phyloP scores from a whole-genome alignment of 306 rosid species.

The Cajanus cajan region DNA sequence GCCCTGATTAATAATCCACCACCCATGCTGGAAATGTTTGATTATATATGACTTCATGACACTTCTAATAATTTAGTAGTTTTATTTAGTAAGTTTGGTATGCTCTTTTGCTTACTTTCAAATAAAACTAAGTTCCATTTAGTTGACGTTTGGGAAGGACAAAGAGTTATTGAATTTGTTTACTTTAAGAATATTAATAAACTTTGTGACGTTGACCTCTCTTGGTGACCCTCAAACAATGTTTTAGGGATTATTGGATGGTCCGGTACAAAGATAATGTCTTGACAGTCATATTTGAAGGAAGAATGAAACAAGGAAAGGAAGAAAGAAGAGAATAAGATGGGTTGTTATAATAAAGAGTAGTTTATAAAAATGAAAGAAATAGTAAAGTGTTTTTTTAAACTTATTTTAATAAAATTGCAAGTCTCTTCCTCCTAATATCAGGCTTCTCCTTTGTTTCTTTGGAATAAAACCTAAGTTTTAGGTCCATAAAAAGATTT shows the following conservation, averaged over 20 bases:
- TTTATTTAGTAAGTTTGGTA: conserved; percentile 18
- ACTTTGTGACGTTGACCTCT: conserved; percentile 32
- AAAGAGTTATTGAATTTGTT: conserved; percentile 6
- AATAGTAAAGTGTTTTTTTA: no score
- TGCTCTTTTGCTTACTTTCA: neutral
- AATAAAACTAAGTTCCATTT: neutral
- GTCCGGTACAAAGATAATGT: conserved; percentile 23
- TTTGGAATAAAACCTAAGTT: no score
- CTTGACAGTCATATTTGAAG: neutral
- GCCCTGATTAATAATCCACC: conserved; percentile 46
- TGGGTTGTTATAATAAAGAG: neutral
- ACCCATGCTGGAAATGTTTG: conserved; percentile 31
- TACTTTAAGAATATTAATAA: conserved; percentile 23
- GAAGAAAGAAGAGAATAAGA: neutral
- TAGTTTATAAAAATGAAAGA: neutral
- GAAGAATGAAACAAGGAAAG: neutral
- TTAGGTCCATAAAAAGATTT: no score
- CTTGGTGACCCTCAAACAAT: conserved; percentile 30
- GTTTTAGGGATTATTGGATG: conserved; percentile 22
- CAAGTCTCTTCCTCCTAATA: no score
- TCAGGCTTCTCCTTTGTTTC: no score
- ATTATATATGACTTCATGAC: conserved; percentile 42
- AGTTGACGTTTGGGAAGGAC: conserved; percentile 19
- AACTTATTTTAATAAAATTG: no score
- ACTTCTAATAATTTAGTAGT: conserved; percentile 37